phyloP scores from a whole-genome alignment of 352 stramenopile species.

The Pythium phragmitis region DNA sequence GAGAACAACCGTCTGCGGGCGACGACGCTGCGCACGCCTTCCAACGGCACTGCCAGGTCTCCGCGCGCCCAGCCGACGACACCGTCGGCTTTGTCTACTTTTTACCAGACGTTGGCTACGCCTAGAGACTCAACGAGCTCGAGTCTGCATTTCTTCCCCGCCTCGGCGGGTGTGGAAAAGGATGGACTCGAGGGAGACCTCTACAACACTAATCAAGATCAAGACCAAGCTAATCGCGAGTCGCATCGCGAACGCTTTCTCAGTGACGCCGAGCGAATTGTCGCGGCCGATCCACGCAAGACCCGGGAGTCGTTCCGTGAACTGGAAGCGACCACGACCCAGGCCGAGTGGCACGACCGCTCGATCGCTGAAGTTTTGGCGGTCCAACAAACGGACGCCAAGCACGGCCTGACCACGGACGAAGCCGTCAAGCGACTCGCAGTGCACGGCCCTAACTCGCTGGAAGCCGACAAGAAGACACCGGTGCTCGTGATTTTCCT shows the following conservation, averaged over 20 bases:
- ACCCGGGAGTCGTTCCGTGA: constrained; percentile 59
- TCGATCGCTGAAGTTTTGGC: constrained; percentile 40
- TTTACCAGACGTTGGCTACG: constrained; percentile 60
- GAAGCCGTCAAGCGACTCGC: constrained; percentile 38
- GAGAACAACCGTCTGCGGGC: constrained; percentile 16
- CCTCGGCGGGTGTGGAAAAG: constrained; percentile 18
- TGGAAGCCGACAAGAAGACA: constrained; percentile 56
- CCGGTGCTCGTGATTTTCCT: constrained; percentile 64
- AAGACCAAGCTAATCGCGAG: constrained; percentile 25
- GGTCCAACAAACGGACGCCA: constrained; percentile 41
- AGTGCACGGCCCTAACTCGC: constrained; percentile 43
- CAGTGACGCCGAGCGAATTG: constrained; percentile 54
- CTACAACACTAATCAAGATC: not conserved
- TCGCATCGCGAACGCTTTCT: constrained; percentile 56
- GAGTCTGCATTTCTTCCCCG: constrained; percentile 31
- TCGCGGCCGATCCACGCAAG: constrained; percentile 43
- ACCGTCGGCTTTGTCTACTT: constrained; percentile 53
- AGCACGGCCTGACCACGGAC: constrained; percentile 35
- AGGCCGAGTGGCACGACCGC: constrained; percentile 59
- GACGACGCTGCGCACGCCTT: constrained; percentile 22
- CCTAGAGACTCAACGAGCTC: constrained; percentile 43
- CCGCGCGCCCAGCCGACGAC: constrained; percentile 25
- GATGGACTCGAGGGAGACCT: constrained; percentile 19
- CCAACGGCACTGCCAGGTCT: constrained; percentile 13
- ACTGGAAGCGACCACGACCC: constrained; percentile 39